Percentiles rank a stretch among this genome's conserved stretches.
Conservation (phyloP, 1,284 basidiomycete species). For the Vanrija sp. region DNA sequence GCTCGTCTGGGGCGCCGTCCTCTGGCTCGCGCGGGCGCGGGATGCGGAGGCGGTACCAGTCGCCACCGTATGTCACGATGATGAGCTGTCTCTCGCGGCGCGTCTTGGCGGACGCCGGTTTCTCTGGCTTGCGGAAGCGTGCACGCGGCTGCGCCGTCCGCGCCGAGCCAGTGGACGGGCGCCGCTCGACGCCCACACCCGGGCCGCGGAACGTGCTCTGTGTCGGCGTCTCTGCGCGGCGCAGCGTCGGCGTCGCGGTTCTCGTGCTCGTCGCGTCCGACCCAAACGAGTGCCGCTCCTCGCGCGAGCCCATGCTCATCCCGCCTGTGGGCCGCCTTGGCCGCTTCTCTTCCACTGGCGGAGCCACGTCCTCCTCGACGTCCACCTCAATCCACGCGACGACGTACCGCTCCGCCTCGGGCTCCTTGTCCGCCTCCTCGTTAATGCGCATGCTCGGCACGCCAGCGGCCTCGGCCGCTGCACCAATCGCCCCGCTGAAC, state of each 20-base stretch:
- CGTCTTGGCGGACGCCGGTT: neutral
- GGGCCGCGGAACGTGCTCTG: neutral
- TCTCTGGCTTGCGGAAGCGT: neutral
- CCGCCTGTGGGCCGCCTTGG: conserved; percentile 2
- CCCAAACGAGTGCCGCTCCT: conserved; percentile 25
- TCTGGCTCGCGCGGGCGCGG: conserved; percentile 47
- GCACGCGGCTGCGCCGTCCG: neutral
- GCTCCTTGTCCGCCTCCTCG: conserved; percentile 53
- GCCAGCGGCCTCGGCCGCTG: conserved; percentile 46
- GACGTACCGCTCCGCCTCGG: conserved; percentile 75
- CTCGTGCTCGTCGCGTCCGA: conserved; percentile 24
- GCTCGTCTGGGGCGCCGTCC: conserved; percentile 4
- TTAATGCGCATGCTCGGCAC: conserved; percentile 29
- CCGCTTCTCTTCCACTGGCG: neutral
- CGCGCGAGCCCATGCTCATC: conserved; percentile 22
- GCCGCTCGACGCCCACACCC: neutral
- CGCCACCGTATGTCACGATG: conserved; percentile 78
- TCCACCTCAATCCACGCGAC: conserved; percentile 75
- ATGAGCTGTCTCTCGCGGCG: conserved; percentile 68
- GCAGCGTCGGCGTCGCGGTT: conserved; percentile 25
- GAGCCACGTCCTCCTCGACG: conserved; percentile 35
- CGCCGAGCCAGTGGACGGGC: conserved; percentile 1
- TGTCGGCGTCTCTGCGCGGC: conserved; percentile 14
- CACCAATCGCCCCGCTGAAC: conserved; percentile 36
- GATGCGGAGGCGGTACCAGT: conserved; percentile 84